Evolutionary conservation across 2,329 filamentous ascomycete species (phyloP), one percentile per base, ranked within the genome.

Genomic region (Aspergillus tamarii): DNA sequence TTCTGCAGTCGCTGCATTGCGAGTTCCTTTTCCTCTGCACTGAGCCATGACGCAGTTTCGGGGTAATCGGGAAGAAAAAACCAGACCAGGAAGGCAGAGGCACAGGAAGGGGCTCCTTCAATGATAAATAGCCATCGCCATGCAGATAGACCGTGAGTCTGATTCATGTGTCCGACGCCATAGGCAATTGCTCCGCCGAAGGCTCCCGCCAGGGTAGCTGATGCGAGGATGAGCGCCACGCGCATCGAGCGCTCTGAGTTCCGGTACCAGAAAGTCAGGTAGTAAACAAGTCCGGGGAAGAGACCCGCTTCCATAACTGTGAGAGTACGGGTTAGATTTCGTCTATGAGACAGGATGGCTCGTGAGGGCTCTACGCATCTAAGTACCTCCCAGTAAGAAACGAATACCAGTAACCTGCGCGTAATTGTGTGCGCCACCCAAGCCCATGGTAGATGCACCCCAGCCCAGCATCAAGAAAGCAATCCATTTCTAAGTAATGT

Each of bases 171-270:
- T 0, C 80, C 80, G 0, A 83, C 76, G 0, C 78, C 84, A 61
- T 84, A 88, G 1, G 87, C 87, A 69, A 82, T 82, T 9, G 84
- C 79, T 2, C 85, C 85, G 4, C 84, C 84, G 68, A 87, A 86
- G 0, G 83, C 84, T 39, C 77, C 83, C 67, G 75, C 85, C 67
- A 81, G 83, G 74, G 85, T 86, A n/a, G 75, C 88, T 77, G 79
- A 87, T 73, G 71, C 84, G 57, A 85, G 75, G 70, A 83, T 80
- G 64, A 84, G 81, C 0, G 85, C 84, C 71, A 91, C 84, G 8
- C 87, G 85, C 70, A 87, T 83, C 1, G 83, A 84, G 23, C 85
- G 79, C 71, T 89, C 86, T 3, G 84, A 81, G 7, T 82, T 79
- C 21, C 83, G 82, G 69, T 87, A 88, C 79, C 85, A 86, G 67